Conservation (phyloP, 1,284 basidiomycete genomes). For the Calocybe gambosa region DNA sequence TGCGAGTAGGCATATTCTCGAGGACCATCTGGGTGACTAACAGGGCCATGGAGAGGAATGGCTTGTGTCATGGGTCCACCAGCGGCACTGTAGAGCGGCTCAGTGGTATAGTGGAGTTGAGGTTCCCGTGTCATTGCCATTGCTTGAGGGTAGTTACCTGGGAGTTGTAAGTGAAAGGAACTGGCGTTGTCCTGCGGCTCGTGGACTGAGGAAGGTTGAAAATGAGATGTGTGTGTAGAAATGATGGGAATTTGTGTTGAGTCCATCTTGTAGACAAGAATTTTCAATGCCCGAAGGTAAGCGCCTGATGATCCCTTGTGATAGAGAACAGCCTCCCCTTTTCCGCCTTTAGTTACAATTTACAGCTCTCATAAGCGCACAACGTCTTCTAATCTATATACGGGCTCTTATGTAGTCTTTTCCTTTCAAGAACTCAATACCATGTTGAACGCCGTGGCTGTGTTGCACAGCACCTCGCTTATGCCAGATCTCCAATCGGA, state of each 20-base stretch:
- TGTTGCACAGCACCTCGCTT: constrained; percentile 30
- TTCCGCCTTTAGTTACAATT: constrained; percentile 1
- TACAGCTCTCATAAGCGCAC: constrained; percentile 3
- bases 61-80: constrained; percentile 32
- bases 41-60: constrained; percentile 38
- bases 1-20: constrained; percentile 30
- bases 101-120: constrained; percentile 26
- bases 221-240: constrained; percentile 17
- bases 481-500: constrained; percentile 24
- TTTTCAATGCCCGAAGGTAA: constrained; percentile 22
- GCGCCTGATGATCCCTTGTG: constrained; percentile 14
- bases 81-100: constrained; percentile 30
- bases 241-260: constrained; percentile 24
- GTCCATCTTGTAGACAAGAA: constrained; percentile 20
- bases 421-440: constrained; percentile 10
- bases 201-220: constrained; percentile 22
- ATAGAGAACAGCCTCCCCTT: constrained; percentile 15
- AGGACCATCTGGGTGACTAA: constrained; percentile 37
- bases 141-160: constrained; percentile 13
- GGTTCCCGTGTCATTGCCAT: constrained; percentile 30
- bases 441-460: constrained; percentile 21
- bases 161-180: constrained; percentile 13
- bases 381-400: constrained; percentile 3
- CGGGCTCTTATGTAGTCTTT: neutral
- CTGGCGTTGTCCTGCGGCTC: constrained; percentile 17